phyloP scores from a whole-genome alignment of 805 yeast genomes.

The Saccharomycopsis babjevae region DNA sequence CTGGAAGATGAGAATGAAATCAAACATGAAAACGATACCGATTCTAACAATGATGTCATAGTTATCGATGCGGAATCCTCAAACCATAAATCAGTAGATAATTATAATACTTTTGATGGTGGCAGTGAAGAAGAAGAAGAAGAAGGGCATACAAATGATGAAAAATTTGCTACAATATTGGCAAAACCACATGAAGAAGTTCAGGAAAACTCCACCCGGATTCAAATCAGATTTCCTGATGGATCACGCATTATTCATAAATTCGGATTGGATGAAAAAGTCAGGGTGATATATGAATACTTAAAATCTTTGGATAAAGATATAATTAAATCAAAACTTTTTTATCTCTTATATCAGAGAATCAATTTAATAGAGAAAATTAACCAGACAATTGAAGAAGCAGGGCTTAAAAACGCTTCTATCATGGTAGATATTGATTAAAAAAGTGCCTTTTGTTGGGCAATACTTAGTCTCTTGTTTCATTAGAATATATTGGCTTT shows the following conservation, averaged over 20 bases:
- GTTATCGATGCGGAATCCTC: neutral
- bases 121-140: slow-evolving; percentile 20
- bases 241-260: slow-evolving; percentile 76
- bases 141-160: slow-evolving; percentile 27
- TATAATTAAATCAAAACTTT: slow-evolving; percentile 34
- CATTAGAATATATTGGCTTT: neutral
- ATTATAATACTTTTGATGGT: slow-evolving; percentile 18
- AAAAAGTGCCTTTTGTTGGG: no score
- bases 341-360: slow-evolving; percentile 50
- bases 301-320: slow-evolving; percentile 49
- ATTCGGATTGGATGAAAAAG: slow-evolving; percentile 49
- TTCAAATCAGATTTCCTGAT: slow-evolving; percentile 81
- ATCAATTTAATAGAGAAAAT: slow-evolving; percentile 45
- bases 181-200: slow-evolving; percentile 49
- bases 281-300: slow-evolving; percentile 50
- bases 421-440: slow-evolving; percentile 47
- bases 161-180: slow-evolving; percentile 39
- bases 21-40: neutral
- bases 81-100: slow-evolving; percentile 16
- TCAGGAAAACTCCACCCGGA: slow-evolving; percentile 47
- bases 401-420: slow-evolving; percentile 77
- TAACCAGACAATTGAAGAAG: slow-evolving; percentile 52
- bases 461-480: neutral
- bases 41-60: neutral
- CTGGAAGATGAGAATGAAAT: slow-evolving; percentile 15